These are phyloP conservation scores for Brachypodium distachyon DNA, from an alignment of 202 grass and related monocot species.

Conservation along the genomic window DNA sequence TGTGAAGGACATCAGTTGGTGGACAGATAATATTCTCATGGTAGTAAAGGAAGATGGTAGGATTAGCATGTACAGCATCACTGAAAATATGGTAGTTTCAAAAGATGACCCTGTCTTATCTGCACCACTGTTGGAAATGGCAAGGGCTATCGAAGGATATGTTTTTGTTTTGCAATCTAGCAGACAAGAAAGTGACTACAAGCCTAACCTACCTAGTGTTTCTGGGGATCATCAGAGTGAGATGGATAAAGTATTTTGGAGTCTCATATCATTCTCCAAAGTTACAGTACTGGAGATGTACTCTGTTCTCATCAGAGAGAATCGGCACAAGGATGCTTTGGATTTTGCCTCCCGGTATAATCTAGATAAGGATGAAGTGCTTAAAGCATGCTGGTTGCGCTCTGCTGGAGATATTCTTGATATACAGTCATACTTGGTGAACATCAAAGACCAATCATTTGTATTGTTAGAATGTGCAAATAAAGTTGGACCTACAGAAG, in stretches of 20 bases:
- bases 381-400: slow-evolving; percentile 73
- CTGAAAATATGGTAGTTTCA: slow-evolving; percentile 40
- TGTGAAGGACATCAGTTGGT: slow-evolving; percentile 86
- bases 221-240: neutral
- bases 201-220: neutral
- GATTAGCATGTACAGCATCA: slow-evolving; percentile 71
- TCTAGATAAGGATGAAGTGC: slow-evolving; percentile 84
- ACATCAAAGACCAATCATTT: slow-evolving; percentile 78
- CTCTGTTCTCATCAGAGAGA: slow-evolving; percentile 49
- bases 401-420: slow-evolving; percentile 48
- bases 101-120: slow-evolving; percentile 52
- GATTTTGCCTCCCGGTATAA: slow-evolving; percentile 53
- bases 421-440: slow-evolving; percentile 60
- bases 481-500: slow-evolving; percentile 66
- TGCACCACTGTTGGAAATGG: slow-evolving; percentile 61
- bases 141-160: slow-evolving; percentile 46
- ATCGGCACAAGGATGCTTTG: slow-evolving; percentile 60
- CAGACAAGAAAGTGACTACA: neutral
- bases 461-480: slow-evolving; percentile 88
- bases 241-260: slow-evolving; percentile 57
- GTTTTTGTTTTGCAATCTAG: slow-evolving; percentile 71
- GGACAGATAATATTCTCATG: slow-evolving; percentile 78
- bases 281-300: slow-evolving; percentile 81
- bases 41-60: slow-evolving; percentile 41
- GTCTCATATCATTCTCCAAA: slow-evolving; percentile 61